Evolutionary conservation across 495 filamentous ascomycete genomes (phyloP).

Genomic region (Aspergillus asperescens): DNA sequence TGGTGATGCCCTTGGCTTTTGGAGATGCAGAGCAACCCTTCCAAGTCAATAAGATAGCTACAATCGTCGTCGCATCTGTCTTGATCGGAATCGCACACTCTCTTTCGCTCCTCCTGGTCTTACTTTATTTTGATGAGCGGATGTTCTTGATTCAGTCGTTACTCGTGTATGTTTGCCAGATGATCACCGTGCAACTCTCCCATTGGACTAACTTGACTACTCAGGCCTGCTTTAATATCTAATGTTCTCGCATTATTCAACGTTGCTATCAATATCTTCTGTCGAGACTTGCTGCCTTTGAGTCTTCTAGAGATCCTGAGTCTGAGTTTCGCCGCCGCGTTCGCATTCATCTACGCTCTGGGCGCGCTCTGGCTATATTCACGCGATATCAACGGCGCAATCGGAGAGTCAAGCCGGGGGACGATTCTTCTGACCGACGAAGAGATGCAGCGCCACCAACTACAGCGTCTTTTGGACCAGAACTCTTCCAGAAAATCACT

Average conservation of each 20-base stretch:
- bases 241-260: slow-evolving; percentile 32
- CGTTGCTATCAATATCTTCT: slow-evolving; percentile 29
- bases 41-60: slow-evolving; percentile 16
- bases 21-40: slow-evolving; percentile 10
- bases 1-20: slow-evolving; percentile 30
- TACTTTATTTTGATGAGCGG: slow-evolving; percentile 19
- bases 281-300: slow-evolving; percentile 25
- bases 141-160: slow-evolving; percentile 27
- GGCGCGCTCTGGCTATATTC: slow-evolving; percentile 25
- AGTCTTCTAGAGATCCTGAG: slow-evolving; percentile 19
- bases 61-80: slow-evolving; percentile 19
- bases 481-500: slow-evolving; percentile 16
- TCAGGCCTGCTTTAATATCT: slow-evolving; percentile 26
- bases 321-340: slow-evolving; percentile 24
- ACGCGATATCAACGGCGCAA: slow-evolving; percentile 11
- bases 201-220: slow-evolving; percentile 3
- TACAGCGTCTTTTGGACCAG: slow-evolving; percentile 29
- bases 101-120: slow-evolving; percentile 22
- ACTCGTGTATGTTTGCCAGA: slow-evolving; percentile 20
- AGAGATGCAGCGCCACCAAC: slow-evolving; percentile 35
- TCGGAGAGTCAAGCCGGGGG: slow-evolving; percentile 9
- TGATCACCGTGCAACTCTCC: neutral
- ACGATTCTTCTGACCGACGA: slow-evolving; percentile 31
- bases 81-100: slow-evolving; percentile 26
- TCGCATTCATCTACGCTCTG: slow-evolving; percentile 25